Evolutionary conservation across 2,329 filamentous ascomycete species (phyloP).

Genomic region (Fusarium ambrosium): DNA sequence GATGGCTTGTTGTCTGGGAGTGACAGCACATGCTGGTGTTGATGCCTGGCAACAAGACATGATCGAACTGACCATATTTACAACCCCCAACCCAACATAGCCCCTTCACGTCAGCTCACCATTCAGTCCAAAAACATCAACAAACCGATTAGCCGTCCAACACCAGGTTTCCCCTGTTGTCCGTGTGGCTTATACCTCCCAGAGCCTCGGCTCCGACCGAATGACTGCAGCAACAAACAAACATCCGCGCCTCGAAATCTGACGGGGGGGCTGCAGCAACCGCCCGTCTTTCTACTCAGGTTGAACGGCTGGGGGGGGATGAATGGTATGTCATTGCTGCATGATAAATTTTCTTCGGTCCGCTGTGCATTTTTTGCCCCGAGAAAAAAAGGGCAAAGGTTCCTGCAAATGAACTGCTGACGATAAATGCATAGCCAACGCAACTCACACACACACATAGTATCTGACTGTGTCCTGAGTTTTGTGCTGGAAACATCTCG

Average conservation of each 20-base stretch:
- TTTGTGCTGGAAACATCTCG: background rate
- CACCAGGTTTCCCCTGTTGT: background rate
- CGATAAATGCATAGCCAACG: background rate
- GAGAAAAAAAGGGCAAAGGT: background rate
- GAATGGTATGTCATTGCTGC: background rate
- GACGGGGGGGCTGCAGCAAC: background rate
- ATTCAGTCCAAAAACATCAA: background rate
- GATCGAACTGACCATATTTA: background rate
- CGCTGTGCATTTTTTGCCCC: background rate
- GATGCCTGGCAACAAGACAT: background rate
- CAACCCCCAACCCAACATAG: background rate
- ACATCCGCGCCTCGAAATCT: background rate
- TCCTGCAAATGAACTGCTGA: conserved; percentile 2
- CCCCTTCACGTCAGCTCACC: background rate
- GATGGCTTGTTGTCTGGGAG: background rate
- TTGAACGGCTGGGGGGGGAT: background rate
- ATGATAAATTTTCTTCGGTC: background rate
- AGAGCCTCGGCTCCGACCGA: background rate
- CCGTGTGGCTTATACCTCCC: background rate
- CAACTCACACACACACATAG: background rate
- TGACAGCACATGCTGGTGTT: background rate
- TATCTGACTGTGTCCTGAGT: background rate
- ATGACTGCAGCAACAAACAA: background rate
- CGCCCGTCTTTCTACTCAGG: background rate
- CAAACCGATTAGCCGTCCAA: background rate